Evolutionary conservation across 768 basidiomycete genomes (phyloP).

Genomic region (Suillus fuscotomentosus): DNA sequence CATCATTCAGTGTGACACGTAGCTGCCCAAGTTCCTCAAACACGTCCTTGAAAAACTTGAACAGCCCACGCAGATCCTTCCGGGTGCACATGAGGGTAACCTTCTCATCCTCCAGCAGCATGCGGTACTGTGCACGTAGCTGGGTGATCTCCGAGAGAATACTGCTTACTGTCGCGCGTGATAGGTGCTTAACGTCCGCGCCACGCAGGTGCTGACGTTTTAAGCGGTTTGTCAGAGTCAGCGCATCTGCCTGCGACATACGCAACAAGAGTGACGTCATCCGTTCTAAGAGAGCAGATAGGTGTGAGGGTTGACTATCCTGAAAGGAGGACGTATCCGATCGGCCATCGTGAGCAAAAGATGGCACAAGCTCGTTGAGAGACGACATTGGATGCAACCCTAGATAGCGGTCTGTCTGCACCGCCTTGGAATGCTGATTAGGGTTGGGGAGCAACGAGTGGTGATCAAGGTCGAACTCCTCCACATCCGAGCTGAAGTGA

Average conservation of each 20-base stretch:
- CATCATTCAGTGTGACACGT: conserved; percentile 81
- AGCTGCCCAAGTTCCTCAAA: conserved; percentile 82
- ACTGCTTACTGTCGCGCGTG: conserved; percentile 72
- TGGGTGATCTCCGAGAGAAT: conserved; percentile 69
- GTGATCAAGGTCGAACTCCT: conserved; percentile 35
- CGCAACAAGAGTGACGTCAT: conserved; percentile 61
- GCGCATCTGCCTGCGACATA: conserved; percentile 74
- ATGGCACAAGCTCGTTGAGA: conserved; percentile 34
- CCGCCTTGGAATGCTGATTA: conserved; percentile 59
- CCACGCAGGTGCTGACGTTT: conserved; percentile 87
- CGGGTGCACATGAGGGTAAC: conserved; percentile 60
- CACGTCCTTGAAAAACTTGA: conserved; percentile 83
- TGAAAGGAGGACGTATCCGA: conserved; percentile 77
- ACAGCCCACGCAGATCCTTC: conserved; percentile 77
- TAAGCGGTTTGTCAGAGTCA: conserved; percentile 84
- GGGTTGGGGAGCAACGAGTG: conserved; percentile 18
- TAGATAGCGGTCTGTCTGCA: conserved; percentile 61
- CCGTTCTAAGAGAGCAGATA: conserved; percentile 62
- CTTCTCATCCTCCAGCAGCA: conserved; percentile 73
- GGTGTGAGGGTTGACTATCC: conserved; percentile 46
- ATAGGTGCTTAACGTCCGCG: conserved; percentile 85
- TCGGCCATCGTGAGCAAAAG: conserved; percentile 54
- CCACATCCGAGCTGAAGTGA: conserved; percentile 44
- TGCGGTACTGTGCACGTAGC: conserved; percentile 73
- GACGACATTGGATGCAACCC: conserved; percentile 31